Evolutionary conservation across 1,284 basidiomycete species (phyloP).

Genomic region (Boletus sp.): DNA sequence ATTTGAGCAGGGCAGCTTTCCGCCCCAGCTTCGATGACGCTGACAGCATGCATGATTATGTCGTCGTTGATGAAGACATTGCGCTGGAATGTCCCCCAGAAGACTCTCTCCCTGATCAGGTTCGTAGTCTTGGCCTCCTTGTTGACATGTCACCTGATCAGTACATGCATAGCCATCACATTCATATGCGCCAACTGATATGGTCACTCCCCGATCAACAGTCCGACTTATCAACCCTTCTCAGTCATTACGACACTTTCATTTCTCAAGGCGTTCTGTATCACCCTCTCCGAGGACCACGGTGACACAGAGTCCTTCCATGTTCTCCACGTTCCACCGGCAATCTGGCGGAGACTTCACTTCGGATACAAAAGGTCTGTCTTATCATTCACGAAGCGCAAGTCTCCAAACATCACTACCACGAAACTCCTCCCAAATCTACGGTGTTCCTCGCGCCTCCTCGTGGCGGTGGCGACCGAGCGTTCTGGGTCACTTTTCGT

Average conservation of each 20-base stretch:
- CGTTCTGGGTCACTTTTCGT: conserved; percentile 55
- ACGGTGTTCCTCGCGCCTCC: conserved; percentile 24
- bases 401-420: conserved; percentile 37
- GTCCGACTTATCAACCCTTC: conserved; percentile 43
- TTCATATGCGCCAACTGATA: conserved; percentile 37
- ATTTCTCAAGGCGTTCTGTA: conserved; percentile 47
- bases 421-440: conserved; percentile 15
- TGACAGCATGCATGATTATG: conserved; percentile 52
- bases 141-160: conserved; percentile 18
- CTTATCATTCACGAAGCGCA: conserved; percentile 42
- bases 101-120: conserved; percentile 11
- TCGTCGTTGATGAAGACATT: conserved; percentile 41
- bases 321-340: conserved; percentile 44
- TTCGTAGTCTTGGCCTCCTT: conserved; percentile 18
- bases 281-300: conserved; percentile 35
- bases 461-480: conserved; percentile 54
- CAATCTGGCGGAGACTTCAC: conserved; percentile 37
- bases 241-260: conserved; percentile 53
- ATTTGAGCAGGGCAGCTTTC: conserved; percentile 35
- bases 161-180: conserved; percentile 27
- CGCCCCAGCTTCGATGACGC: conserved; percentile 29
- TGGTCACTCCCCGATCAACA: conserved; percentile 36
- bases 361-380: conserved; percentile 24
- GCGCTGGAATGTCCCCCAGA: conserved; percentile 25
- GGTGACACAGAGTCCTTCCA: conserved; percentile 37